phyloP scores from a whole-genome alignment of 2,329 filamentous ascomycete genomes.

The Stagonosporopsis chrysanthemi region DNA sequence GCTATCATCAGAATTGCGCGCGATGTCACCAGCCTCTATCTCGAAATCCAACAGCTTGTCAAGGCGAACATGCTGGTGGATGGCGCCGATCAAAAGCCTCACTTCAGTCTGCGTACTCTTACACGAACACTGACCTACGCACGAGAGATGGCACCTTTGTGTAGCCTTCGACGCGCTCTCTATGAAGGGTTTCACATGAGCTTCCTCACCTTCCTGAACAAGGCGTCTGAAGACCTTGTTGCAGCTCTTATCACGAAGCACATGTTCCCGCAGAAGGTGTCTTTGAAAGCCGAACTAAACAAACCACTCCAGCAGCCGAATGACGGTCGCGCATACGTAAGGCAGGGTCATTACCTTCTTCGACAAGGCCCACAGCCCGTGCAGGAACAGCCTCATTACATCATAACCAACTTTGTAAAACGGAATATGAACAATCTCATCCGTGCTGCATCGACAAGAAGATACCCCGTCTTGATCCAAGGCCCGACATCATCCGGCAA shows the following conservation, averaged over 20 bases:
- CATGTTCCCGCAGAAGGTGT: constrained; percentile 74
- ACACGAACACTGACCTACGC: constrained; percentile 91
- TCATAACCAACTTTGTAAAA: constrained; percentile 94
- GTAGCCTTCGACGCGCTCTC: constrained; percentile 83
- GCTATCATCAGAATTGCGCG: constrained; percentile 74
- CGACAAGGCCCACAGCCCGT: constrained; percentile 73
- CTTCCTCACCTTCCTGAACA: constrained; percentile 87
- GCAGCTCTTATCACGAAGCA: constrained; percentile 81
- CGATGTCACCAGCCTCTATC: constrained; percentile 85
- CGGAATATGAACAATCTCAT: constrained; percentile 94
- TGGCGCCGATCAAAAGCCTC: constrained; percentile 92
- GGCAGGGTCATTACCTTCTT: constrained; percentile 91
- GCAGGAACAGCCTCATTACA: constrained; percentile 85
- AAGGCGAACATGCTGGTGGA: constrained; percentile 88
- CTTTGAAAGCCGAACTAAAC: constrained; percentile 75
- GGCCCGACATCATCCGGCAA: constrained; percentile 97
- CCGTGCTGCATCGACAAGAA: constrained; percentile 86
- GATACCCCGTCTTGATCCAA: constrained; percentile 94
- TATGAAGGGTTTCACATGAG: constrained; percentile 99
- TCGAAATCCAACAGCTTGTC: constrained; percentile 83
- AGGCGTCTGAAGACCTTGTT: constrained; percentile 79
- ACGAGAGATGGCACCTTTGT: constrained; percentile 80
- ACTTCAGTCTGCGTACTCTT: constrained; percentile 94
- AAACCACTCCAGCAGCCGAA: constrained; percentile 79
- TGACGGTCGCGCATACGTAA: constrained; percentile 80